Base-by-base conservation (phyloP, 2,329 filamentous ascomycete genomes). In the Aspergillus eucalypticola region DNA sequence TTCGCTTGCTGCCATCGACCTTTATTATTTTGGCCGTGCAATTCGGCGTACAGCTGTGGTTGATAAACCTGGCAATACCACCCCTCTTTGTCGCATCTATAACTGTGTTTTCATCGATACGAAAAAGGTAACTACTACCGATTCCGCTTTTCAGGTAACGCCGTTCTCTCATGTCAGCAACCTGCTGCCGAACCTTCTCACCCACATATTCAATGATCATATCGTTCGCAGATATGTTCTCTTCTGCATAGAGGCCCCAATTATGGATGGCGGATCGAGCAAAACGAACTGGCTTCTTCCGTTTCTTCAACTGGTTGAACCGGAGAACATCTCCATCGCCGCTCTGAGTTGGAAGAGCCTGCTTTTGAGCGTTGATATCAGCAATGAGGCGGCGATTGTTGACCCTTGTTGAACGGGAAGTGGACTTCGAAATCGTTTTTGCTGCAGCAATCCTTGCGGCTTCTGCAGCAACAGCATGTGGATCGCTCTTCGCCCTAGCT, bases 191-290 rank as follows among this genome's bases (percentile, higher is more conserved):
- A 39, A 99, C 92, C 76, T 96, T 95, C 79, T 99, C 95, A 62
- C 95, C 95, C 10, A 99, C 95, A 74, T 99, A 99, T 79, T 99
- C 95, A 72, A 99, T 99, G 74, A 99, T 99, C 92, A 99, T 97
- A 78, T 99, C 95, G 75, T 96, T 96, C 75, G 94, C 92, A 61
- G 90, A 86, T 65, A 99, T 99, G 73, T 96, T 95, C 78, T 99
- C 95, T 83, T 97, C 94, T 3, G 95, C 93, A 73, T 99, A 99
- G 27, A 99, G 81, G 27, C 95, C 95, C 95, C 95, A 99, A 71
- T 97, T 98, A 79, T 99, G 95, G 69, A 99, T 99, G 49, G 95
- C 95, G 55, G 95, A 99, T 48, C 95, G 87, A 59, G 94, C 95
- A 78, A 99, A 99, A 74, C 96, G 95, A 75, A 99, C 95, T 1